A percentile compares a stretch with the other conserved stretches of the same genome.
Evolutionary conservation across 495 filamentous ascomycete genomes (phyloP).

Genomic region (Hypoxylon subgilvum): DNA sequence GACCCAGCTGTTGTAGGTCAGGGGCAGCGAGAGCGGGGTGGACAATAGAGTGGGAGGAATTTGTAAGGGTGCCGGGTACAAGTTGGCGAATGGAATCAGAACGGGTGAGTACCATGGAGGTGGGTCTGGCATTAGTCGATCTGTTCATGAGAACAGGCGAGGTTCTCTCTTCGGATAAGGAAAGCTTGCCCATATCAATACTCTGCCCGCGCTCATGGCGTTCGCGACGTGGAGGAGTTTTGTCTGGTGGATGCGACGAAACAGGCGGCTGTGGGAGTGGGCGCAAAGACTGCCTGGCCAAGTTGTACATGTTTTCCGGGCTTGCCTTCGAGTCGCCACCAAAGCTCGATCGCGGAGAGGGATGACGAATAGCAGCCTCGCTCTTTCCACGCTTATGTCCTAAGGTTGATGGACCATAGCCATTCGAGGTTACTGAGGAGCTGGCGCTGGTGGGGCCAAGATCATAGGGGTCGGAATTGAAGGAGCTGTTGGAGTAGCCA

Average conservation of each 20-base stretch:
- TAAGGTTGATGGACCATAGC: conserved; percentile 50
- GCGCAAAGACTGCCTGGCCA: conserved; percentile 75
- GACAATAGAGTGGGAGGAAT: conserved; percentile 36
- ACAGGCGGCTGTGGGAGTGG: conserved; percentile 74
- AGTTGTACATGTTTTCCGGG: conserved; percentile 66
- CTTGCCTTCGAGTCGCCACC: conserved; percentile 52
- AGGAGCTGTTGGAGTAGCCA: conserved; percentile 71
- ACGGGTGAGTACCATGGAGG: conserved; percentile 60
- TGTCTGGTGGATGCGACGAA: conserved; percentile 50
- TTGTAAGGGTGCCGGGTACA: conserved; percentile 39
- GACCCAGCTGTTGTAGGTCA: conserved; percentile 77
- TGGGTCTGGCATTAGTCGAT: conserved; percentile 55
- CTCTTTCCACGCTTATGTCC: conserved; percentile 80
- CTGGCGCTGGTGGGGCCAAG: conserved; percentile 76
- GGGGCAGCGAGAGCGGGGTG: conserved; percentile 62
- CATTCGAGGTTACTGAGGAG: conserved; percentile 77
- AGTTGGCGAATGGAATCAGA: conserved; percentile 54
- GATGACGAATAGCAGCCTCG: conserved; percentile 57
- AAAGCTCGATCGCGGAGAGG: conserved; percentile 40
- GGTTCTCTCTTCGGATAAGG: conserved; percentile 44
- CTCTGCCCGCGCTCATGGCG: conserved; percentile 57
- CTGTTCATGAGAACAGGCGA: conserved; percentile 47
- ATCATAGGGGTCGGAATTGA: conserved; percentile 58
- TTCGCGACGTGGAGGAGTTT: conserved; percentile 34
- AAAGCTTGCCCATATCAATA: conserved; percentile 57